Evolutionary conservation across 768 basidiomycete genomes (phyloP), one percentile per base, ranked within the genome.

Genomic region (Cantharellus cinnabarinus): DNA sequence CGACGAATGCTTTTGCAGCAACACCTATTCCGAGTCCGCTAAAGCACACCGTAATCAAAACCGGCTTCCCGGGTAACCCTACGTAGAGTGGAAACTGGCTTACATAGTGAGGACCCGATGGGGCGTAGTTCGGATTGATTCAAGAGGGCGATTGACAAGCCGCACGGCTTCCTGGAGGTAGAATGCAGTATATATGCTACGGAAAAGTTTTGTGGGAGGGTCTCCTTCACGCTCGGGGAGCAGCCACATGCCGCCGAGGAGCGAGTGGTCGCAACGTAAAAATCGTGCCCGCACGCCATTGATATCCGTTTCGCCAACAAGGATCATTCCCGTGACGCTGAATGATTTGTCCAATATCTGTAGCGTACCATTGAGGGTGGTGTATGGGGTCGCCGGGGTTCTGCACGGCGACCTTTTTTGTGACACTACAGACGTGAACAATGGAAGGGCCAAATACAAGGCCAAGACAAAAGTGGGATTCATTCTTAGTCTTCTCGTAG

Each of bases 1-100:
- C 74, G 53, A 78, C 73, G 63, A 98, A 80, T 0, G 88, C 76
- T 50, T 80, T 77, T 0, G 88, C 83, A 2, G 87, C 81, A 58
- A 87, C 81, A 3, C 94, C 93, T 20, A 79, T 75, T 20, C 94
- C 94, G 40, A 97, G 78, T 5, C 94, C 94, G 69, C 93, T 95
- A 65, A 68, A 65, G 4, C 39, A 57, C 14, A 10, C 5, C 39
- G 1, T 41, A 38, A 10, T 41, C 14, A 5, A 57, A 41, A 7
- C 7, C 37, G 52, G 7, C 52, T 10, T 10, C 15, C 34, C 15
- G 37, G 58, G 58, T 0, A 59, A 15, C 29, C 57, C 61, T 0
- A 39, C 38, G 4, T 20, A 10, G 35, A 34, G 50, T 10, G 10
- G 10, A 10, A 10, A 29, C 10, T 48, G 44, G 44, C 44, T 48